Evolutionary conservation across 2,329 filamentous ascomycete species (phyloP).

Genomic region (Purpureocillium takamizusanense): DNA sequence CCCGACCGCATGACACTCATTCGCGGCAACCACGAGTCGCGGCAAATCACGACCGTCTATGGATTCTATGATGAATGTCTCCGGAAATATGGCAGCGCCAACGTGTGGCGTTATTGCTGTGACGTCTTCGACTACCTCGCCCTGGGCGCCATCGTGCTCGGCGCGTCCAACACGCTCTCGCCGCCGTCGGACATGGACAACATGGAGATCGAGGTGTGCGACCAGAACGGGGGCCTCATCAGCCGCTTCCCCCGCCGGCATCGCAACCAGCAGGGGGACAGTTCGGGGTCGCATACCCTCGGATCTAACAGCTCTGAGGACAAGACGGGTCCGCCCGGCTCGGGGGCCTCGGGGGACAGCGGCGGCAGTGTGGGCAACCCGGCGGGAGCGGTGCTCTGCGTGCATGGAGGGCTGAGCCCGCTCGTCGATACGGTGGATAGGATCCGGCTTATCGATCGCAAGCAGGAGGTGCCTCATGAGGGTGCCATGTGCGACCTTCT

Average conservation of each 20-base stretch:
- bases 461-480: slow-evolving; percentile 97
- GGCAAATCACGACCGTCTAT: slow-evolving; percentile 95
- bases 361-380: slow-evolving; percentile 55
- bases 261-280: slow-evolving; percentile 10
- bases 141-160: slow-evolving; percentile 82
- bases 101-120: slow-evolving; percentile 95
- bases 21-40: slow-evolving; percentile 89
- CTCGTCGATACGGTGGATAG: slow-evolving; percentile 91
- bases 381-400: slow-evolving; percentile 82
- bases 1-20: slow-evolving; percentile 96
- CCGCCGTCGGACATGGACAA: slow-evolving; percentile 54
- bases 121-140: slow-evolving; percentile 97
- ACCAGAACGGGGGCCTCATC: slow-evolving; percentile 72
- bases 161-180: slow-evolving; percentile 60
- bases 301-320: slow-evolving; percentile 10
- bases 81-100: slow-evolving; percentile 90
- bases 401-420: slow-evolving; percentile 87
- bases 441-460: slow-evolving; percentile 87
- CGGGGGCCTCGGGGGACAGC: slow-evolving; percentile 65
- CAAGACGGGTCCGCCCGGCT: slow-evolving; percentile 64
- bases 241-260: slow-evolving; percentile 55
- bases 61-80: slow-evolving; percentile 98
- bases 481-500: slow-evolving; percentile 97
- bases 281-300: slow-evolving; percentile 10
- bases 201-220: slow-evolving; percentile 87